Percentiles rank a stretch among this genome's conserved stretches.
Evolutionary conservation across 345 rosid genomes (phyloP).

Genomic region (Arabis alpina): DNA sequence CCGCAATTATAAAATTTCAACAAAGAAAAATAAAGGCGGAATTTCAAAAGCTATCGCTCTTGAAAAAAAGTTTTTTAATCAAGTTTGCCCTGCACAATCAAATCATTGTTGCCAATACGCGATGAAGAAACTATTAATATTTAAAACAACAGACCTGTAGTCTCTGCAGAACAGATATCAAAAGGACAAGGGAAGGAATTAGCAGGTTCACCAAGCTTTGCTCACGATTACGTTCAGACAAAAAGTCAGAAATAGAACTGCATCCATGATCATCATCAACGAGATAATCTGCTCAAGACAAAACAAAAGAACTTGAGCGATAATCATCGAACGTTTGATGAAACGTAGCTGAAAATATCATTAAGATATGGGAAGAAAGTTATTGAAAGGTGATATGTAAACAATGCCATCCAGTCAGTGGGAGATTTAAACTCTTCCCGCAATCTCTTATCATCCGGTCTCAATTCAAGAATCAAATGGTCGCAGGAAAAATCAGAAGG

Average conservation of each 20-base stretch:
- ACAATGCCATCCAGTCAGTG: constrained; percentile 14
- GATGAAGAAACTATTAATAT: constrained; percentile 22
- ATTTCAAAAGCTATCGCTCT: constrained; percentile 27
- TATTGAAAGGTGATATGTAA: constrained; percentile 11
- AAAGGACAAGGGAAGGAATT: constrained; percentile 78
- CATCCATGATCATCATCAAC: constrained; percentile 95
- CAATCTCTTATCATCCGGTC: constrained; percentile 26
- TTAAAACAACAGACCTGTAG: constrained; percentile 64
- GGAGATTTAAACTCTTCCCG: constrained; percentile 17
- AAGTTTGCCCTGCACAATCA: constrained; percentile 13
- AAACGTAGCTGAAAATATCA: constrained; percentile 20
- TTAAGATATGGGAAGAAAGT: constrained; percentile 24
- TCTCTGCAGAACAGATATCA: constrained; percentile 76
- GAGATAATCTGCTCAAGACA: constrained; percentile 74
- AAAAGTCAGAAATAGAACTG: constrained; percentile 94
- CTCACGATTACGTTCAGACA: constrained; percentile 94
- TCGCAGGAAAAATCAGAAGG: neutral
- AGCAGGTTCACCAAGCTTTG: constrained; percentile 88
- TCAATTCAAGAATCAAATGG: constrained; percentile 15
- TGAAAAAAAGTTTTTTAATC: neutral
- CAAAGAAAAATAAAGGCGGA: constrained; percentile 12
- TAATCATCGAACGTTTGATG: constrained; percentile 24
- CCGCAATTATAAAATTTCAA: constrained; percentile 5
- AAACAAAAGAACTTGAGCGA: constrained; percentile 30
- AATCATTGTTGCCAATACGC: neutral